Base-by-base conservation (phyloP, 192 early-diverging fungal species). In the Radiomyces spectabilis region DNA sequence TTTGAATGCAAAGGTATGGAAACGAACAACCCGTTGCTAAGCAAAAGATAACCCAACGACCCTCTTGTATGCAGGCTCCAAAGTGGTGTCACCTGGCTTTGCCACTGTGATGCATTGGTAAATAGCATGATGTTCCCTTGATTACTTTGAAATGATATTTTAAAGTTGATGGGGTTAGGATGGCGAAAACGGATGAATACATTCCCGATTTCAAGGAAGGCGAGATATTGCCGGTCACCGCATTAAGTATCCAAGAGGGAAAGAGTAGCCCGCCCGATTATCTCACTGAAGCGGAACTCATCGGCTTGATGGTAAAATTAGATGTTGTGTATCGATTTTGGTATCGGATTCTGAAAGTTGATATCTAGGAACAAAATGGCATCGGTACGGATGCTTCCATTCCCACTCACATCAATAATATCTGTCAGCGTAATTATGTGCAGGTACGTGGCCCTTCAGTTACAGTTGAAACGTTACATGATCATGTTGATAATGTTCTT, bases 301-400 rank as follows among this genome's bases (percentile, higher is more conserved):
- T 73, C 53, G 59, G 52, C 18, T 26, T 69, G 12, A 60, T 66
- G 63, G 55, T 69, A 58, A n/a, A n/a, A n/a, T n/a, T n/a, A n/a
- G n/a, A n/a, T n/a, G n/a, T n/a, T n/a, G n/a, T n/a, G n/a, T n/a
- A n/a, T n/a, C n/a, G n/a, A n/a, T n/a, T n/a, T n/a, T n/a, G n/a
- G n/a, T n/a, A n/a, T n/a, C n/a, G n/a, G n/a, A n/a, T n/a, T n/a
- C n/a, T n/a, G n/a, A n/a, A n/a, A n/a, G n/a, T n/a, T n/a, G n/a
- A n/a, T n/a, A n/a, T 21, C 10, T 47, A 61, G 73, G 75, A 77
- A 52, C 73, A 69, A 40, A 64, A 68, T 32, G 75, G 75, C 12
- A 77, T 77, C 35, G 75, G 75, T 15, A 77, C 75, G 8, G 75
- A 77, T 43, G 75, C 75, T 10, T 80, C 77, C 0, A 77, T 77